Percentiles rank a stretch among this genome's conserved stretches.
Evolutionary conservation across 78 protist genomes (phyloP).

Genomic region (Guillardia theta): DNA sequence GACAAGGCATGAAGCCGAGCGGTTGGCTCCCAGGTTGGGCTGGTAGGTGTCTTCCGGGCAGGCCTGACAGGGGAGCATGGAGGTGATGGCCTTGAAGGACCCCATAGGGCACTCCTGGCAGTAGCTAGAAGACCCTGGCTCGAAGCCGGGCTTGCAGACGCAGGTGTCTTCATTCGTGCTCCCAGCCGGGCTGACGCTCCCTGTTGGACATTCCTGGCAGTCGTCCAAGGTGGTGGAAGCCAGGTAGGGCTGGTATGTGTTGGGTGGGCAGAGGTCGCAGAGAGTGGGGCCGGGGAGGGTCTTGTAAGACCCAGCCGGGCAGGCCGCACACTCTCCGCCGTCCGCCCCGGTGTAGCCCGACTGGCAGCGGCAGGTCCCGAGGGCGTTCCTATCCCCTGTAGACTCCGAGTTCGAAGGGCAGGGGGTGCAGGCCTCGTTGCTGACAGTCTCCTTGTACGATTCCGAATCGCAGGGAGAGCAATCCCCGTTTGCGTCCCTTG

Average conservation of each 20-base stretch:
- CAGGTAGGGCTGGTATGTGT: not conserved
- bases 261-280: not conserved
- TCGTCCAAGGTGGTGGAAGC: not conserved
- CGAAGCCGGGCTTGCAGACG: not conserved
- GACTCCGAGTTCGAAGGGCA: not conserved
- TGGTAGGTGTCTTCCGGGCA: not conserved
- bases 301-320: constrained; percentile 33
- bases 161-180: not conserved
- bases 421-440: not conserved
- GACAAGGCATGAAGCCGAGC: not conserved
- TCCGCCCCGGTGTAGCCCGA: constrained; percentile 10
- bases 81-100: not conserved
- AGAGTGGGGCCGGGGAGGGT: not conserved
- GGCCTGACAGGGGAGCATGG: not conserved
- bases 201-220: not conserved
- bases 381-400: too few species aligned
- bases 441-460: not conserved
- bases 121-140: not conserved
- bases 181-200: not conserved
- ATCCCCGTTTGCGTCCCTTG: too few species aligned
- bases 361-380: not conserved
- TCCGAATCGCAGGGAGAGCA: not conserved
- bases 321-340: not conserved
- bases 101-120: not conserved
- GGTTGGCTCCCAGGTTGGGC: not conserved